Percentiles rank a stretch among this genome's conserved stretches.
These are phyloP conservation scores for Heterobasidion occidentale DNA, from an alignment of 1,284 basidiomycete genomes.

Conservation along the genomic window DNA sequence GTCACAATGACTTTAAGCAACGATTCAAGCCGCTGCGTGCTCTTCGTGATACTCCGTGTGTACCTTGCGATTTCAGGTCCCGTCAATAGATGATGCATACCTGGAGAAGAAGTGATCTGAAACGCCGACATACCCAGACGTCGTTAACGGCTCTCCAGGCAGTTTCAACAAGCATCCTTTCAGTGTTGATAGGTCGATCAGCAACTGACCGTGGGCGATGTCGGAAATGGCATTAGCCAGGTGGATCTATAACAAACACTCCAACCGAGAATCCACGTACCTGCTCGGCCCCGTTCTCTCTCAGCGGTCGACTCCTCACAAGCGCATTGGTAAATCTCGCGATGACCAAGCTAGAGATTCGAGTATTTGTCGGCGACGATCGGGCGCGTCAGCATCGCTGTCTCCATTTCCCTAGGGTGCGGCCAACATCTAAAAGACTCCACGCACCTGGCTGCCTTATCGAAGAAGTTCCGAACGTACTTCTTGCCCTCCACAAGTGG, in stretches of 20 bases:
- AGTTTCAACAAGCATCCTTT: constrained; percentile 80
- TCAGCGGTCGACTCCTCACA: constrained; percentile 81
- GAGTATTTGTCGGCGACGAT: background rate
- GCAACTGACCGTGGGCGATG: constrained; percentile 42
- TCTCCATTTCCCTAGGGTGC: too few relatives aligned
- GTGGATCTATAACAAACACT: background rate
- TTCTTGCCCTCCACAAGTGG: constrained; percentile 87
- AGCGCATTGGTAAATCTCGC: constrained; percentile 82
- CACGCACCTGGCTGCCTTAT: constrained; percentile 79
- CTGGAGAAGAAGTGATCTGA: background rate
- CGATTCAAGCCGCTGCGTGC: constrained; percentile 77
- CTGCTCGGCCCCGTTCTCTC: constrained; percentile 90
- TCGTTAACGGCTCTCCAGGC: constrained; percentile 60
- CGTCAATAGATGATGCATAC: constrained; percentile 1
- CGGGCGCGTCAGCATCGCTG: background rate
- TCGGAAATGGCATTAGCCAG: constrained; percentile 8
- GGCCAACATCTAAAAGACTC: too few relatives aligned
- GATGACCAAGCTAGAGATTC: constrained; percentile 56
- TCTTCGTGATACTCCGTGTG: constrained; percentile 73
- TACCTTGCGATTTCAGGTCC: constrained; percentile 44
- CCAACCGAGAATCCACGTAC: constrained; percentile 28
- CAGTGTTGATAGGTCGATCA: constrained; percentile 86
- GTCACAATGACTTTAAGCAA: constrained; percentile 92
- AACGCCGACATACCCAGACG: constrained; percentile 38
- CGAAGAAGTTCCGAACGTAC: constrained; percentile 85